A percentile compares a stretch with the other conserved stretches of the same genome.
These are phyloP conservation scores for Amanita subjunquillea DNA, from an alignment of 768 basidiomycete species.

Conservation along the genomic window DNA sequence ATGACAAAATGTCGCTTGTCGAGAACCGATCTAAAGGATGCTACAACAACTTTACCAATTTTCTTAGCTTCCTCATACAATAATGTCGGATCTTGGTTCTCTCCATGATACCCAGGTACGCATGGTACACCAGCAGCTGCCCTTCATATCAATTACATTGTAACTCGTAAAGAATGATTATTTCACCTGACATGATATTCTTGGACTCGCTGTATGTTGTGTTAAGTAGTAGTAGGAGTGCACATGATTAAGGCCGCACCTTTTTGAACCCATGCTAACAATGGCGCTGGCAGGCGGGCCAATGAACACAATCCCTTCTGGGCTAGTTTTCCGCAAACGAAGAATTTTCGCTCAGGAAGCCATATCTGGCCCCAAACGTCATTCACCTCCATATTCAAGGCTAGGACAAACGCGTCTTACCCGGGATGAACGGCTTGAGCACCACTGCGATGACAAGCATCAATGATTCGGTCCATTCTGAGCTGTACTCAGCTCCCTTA, in stretches of 20 bases:
- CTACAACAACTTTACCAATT: constrained; percentile 39
- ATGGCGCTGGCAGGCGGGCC: constrained; percentile 87
- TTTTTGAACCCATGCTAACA: constrained; percentile 91
- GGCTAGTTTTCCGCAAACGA: constrained; percentile 67
- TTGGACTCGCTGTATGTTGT: constrained; percentile 68
- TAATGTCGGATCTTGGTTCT: constrained; percentile 64
- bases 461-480: constrained; percentile 80
- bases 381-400: not conserved
- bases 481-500: constrained; percentile 34
- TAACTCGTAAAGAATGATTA: not conserved
- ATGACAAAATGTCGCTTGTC: not conserved
- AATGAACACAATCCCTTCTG: constrained; percentile 81
- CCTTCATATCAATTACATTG: constrained; percentile 5
- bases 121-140: constrained; percentile 84
- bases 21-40: not conserved
- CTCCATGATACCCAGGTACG: constrained; percentile 89
- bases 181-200: constrained; percentile 79
- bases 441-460: constrained; percentile 69
- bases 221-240: not conserved
- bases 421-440: constrained; percentile 96
- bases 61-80: constrained; percentile 58
- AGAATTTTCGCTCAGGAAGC: constrained; percentile 90
- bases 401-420: constrained; percentile 22
- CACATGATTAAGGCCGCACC: constrained; percentile 29
- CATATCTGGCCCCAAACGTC: constrained; percentile 40